These are phyloP conservation scores for Pulveroboletus ravenelii DNA, from an alignment of 768 basidiomycete genomes.

Conservation along the genomic window DNA sequence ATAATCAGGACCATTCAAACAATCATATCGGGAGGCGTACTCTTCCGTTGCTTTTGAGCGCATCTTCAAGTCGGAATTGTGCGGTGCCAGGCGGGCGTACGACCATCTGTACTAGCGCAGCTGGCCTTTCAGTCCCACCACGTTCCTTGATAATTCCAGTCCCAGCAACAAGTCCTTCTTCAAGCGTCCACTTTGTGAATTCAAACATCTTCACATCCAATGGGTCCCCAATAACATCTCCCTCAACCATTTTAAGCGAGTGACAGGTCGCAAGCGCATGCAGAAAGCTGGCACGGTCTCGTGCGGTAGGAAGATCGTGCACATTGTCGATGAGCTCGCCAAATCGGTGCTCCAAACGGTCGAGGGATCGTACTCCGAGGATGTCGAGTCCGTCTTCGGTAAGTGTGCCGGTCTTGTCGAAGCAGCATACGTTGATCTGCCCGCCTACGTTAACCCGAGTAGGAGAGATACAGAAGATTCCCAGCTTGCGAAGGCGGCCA, in stretches of 20 bases:
- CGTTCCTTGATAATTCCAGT: conserved; percentile 67
- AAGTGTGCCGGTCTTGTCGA: conserved; percentile 98
- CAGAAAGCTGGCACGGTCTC: conserved; percentile 76
- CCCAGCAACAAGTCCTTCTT: conserved; percentile 78
- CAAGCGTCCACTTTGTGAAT: conserved; percentile 93
- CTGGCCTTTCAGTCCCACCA: conserved; percentile 59
- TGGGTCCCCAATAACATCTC: conserved; percentile 89
- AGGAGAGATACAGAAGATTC: conserved; percentile 96
- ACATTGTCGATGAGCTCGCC: conserved; percentile 87
- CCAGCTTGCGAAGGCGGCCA: conserved; percentile 74
- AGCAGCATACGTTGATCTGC: conserved; percentile 95
- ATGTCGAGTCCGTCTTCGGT: conserved; percentile 98
- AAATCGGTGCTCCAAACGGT: conserved; percentile 71
- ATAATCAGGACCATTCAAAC: background rate
- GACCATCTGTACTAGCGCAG: conserved; percentile 92
- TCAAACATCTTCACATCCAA: conserved; percentile 98
- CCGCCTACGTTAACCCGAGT: conserved; percentile 93
- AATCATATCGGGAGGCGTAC: conserved; percentile 36
- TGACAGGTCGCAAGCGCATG: conserved; percentile 96
- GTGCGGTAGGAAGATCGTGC: conserved; percentile 71
- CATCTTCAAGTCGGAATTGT: conserved; percentile 89
- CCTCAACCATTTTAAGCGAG: conserved; percentile 86
- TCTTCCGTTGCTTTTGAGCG: conserved; percentile 76
- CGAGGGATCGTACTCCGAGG: conserved; percentile 84
- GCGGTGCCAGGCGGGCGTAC: conserved; percentile 94